Percentiles rank a stretch among this genome's conserved stretches.
Conservation (phyloP, 257 asterid species). For the Osmanthus fragrans region DNA sequence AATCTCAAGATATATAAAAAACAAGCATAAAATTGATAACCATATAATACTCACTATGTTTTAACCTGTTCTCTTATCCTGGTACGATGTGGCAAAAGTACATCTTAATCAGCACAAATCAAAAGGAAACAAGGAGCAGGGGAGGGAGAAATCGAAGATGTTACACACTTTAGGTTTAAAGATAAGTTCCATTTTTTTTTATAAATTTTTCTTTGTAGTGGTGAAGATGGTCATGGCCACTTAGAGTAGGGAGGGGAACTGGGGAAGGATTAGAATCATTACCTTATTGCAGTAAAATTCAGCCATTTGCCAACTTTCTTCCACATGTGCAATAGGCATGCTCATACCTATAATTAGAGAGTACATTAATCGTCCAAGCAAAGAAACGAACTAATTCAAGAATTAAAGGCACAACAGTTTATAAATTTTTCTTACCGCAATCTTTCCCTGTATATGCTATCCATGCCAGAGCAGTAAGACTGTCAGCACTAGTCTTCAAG, state of each 20-base stretch:
- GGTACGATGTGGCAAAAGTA: background rate
- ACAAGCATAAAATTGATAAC: background rate
- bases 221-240: background rate
- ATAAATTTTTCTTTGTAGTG: background rate
- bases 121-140: background rate
- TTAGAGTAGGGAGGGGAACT: background rate
- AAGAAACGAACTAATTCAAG: background rate
- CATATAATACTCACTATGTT: background rate
- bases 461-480: slow-evolving; percentile 89
- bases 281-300: slow-evolving; percentile 96
- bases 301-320: slow-evolving; percentile 99
- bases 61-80: background rate
- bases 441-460: slow-evolving; percentile 90
- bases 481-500: slow-evolving; percentile 86
- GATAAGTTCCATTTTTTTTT: background rate
- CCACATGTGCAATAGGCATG: slow-evolving; percentile 96
- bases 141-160: background rate
- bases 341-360: slow-evolving; percentile 61
- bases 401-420: too few relatives aligned
- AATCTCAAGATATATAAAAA: background rate
- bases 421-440: slow-evolving; percentile 56
- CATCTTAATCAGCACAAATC: background rate
- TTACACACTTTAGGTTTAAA: background rate
- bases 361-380: background rate
- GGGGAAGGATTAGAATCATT: background rate